Evolutionary conservation across 2,329 filamentous ascomycete genomes (phyloP).

Genomic region (Epichloe scottii): DNA sequence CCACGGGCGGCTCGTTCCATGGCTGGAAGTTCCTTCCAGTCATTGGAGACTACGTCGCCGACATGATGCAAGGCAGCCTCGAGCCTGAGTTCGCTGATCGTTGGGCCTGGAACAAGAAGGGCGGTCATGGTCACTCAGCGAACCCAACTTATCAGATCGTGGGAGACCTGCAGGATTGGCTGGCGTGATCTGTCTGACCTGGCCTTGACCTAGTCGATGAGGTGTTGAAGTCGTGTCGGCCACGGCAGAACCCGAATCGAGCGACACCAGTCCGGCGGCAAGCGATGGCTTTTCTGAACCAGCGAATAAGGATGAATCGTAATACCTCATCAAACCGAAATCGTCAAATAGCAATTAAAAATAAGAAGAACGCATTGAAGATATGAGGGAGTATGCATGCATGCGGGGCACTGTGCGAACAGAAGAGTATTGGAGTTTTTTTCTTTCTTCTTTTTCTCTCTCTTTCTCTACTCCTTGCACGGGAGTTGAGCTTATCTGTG

Average conservation of each 20-base stretch:
- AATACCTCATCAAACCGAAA: no score
- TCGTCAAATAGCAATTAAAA: no score
- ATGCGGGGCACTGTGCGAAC: background rate
- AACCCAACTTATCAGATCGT: slow-evolving; percentile 30
- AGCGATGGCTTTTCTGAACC: no score
- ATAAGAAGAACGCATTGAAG: background rate
- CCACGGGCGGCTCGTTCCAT: slow-evolving; percentile 51
- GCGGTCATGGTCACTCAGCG: slow-evolving; percentile 26
- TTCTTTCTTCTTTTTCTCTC: background rate
- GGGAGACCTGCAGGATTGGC: slow-evolving; percentile 27
- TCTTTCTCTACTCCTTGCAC: background rate
- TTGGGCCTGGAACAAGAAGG: slow-evolving; percentile 34
- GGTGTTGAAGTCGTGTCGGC: background rate
- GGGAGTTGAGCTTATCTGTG: background rate
- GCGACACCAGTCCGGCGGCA: background rate
- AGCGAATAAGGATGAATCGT: no score
- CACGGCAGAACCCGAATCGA: background rate
- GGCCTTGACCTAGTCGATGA: background rate
- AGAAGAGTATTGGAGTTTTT: background rate
- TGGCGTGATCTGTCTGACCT: slow-evolving; percentile 11
- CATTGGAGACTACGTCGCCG: slow-evolving; percentile 45
- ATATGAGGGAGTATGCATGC: background rate
- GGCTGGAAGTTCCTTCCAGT: slow-evolving; percentile 53
- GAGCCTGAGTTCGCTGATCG: slow-evolving; percentile 24
- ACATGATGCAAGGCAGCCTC: slow-evolving; percentile 32